A percentile compares a stretch with the other conserved stretches of the same genome.
Evolutionary conservation across 2,329 filamentous ascomycete genomes (phyloP).

Genomic region (Aotearoamyces nothofagi): DNA sequence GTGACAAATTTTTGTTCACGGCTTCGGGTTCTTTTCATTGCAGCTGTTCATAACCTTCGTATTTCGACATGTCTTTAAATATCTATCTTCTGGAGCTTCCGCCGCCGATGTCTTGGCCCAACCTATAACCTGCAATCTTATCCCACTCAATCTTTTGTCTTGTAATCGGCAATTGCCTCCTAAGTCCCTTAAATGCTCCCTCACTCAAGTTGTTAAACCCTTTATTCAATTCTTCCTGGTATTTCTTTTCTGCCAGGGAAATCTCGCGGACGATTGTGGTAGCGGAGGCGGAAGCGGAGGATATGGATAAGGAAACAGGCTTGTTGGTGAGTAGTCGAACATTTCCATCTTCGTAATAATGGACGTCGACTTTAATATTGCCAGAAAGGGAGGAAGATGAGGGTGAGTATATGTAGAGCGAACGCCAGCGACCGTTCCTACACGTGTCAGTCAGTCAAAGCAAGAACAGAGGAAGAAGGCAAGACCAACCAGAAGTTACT

Average conservation of each 20-base stretch:
- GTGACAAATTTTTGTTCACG: too few species aligned
- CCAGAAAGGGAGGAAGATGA: slow-evolving; percentile 57
- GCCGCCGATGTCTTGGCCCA: slow-evolving; percentile 67
- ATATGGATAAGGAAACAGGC: slow-evolving; percentile 44
- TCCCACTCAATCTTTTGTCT: slow-evolving; percentile 99
- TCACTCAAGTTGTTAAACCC: slow-evolving; percentile 82
- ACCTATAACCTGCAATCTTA: slow-evolving; percentile 83
- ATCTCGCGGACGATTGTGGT: slow-evolving; percentile 56
- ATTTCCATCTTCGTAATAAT: slow-evolving; percentile 99
- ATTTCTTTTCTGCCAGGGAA: slow-evolving; percentile 68
- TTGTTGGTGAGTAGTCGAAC: slow-evolving; percentile 88
- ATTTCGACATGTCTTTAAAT: too few species aligned
- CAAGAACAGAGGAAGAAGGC: not conserved
- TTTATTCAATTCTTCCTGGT: slow-evolving; percentile 89
- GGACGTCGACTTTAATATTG: slow-evolving; percentile 81
- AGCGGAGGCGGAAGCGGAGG: slow-evolving; percentile 44
- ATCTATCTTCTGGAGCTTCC: slow-evolving; percentile 39
- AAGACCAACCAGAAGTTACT: slow-evolving; percentile 78
- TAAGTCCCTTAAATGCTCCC: slow-evolving; percentile 84
- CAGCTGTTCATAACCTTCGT: too few species aligned
- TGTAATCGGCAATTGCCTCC: slow-evolving; percentile 88
- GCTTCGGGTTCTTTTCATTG: too few species aligned
- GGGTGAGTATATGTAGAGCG: slow-evolving; percentile 66
- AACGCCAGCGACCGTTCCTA: slow-evolving; percentile 94
- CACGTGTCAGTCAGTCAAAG: not conserved